Base-by-base conservation (phyloP, 176 grass and related monocot genomes). In the Carex pumila region DNA sequence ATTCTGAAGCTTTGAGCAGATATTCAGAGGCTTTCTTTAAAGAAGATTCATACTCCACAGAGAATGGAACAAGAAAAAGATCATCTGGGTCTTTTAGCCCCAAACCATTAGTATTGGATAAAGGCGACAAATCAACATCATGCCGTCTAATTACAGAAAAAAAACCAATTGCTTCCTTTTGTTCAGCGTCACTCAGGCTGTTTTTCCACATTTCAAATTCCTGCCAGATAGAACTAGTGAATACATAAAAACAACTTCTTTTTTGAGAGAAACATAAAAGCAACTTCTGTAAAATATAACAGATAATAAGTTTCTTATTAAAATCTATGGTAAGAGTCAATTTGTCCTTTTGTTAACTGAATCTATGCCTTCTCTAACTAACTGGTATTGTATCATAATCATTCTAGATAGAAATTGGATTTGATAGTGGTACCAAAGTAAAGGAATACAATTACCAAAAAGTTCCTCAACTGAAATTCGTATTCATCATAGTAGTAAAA, bases 191-290 rank as follows among this genome's bases (percentile, higher is more conserved):
- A 78, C 65, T 85, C 52, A 94, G 68, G 54, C 39, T 82, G 69
- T 64, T 85, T 69, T 90, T 98, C 95, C 95, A 98, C 73, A 98
- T 62, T 81, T 93, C 90, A 86, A 98, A 98, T 80, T 98, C 95
- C 95, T 98, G 77, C 12, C 78, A 91, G 49, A 78, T 64, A 84
- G 22, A 75, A 84, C 17, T 22, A 81, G 56, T 65, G 41, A 22
- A 5, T 53, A 32, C 43, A 64, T 29, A 43, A 71, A 36, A 36
- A 34, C 32, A 34, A 36, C 32, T 34, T 34, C 34, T 36, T 36
- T 36, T 36, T 36, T 36, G 34, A 36, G 34, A 36, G 34, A 36
- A 36, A 36, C 34, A 36, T 36, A 36, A 36, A 36, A 80, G 63
- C 50, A 86, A 65, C 47, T 69, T 22, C 29, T 85, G 81, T 37